Percentiles rank a stretch among this genome's conserved stretches.
Conservation (phyloP, 2,329 filamentous ascomycete species). For the Neurospora sp. region DNA sequence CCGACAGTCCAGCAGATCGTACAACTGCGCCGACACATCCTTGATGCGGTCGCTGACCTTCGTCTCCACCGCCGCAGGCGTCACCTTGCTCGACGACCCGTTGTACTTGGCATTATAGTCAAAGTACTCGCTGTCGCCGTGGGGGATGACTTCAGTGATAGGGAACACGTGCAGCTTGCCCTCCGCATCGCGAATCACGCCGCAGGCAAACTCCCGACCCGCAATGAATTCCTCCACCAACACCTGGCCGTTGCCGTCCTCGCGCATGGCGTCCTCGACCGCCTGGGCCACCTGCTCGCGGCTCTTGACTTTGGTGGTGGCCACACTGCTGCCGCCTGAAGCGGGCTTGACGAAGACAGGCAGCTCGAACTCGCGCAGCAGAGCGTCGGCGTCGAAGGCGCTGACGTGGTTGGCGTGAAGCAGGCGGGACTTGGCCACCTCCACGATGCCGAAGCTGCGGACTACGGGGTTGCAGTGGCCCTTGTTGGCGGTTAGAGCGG, state of each 20-base stretch:
- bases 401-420: not conserved
- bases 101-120: not conserved
- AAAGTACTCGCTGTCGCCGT: not conserved
- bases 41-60: not conserved
- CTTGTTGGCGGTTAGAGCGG: not conserved
- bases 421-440: not conserved
- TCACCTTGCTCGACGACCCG: not conserved
- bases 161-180: not conserved
- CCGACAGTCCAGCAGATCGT: not conserved
- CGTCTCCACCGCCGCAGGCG: not conserved
- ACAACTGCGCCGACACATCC: not conserved
- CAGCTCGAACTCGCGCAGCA: not conserved
- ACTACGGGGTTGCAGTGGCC: not conserved
- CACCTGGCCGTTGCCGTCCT: not conserved
- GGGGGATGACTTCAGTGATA: not conserved
- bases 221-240: not conserved
- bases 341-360: not conserved
- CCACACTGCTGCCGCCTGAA: not conserved
- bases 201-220: not conserved
- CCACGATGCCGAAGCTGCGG: not conserved
- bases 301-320: not conserved
- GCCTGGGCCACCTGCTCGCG: not conserved
- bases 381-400: not conserved
- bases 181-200: not conserved
- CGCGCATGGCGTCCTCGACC: not conserved